Evolutionary conservation across 2,329 filamentous ascomycete genomes (phyloP).

Genomic region (Lachnellula willkommii): DNA sequence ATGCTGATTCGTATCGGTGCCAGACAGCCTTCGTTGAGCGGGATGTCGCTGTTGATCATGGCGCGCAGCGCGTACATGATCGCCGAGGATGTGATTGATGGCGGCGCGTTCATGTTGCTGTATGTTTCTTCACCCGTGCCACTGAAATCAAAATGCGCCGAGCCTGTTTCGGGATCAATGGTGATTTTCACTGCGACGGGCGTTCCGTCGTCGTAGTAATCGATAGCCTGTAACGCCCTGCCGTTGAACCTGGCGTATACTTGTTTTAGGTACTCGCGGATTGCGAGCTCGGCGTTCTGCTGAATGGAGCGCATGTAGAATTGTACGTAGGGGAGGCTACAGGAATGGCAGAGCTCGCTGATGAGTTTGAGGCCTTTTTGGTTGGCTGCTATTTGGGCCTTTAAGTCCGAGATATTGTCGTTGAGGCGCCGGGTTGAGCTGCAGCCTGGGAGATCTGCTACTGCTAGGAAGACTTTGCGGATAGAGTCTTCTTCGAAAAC

Average conservation of each 20-base stretch:
- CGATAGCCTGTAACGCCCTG: conserved; percentile 59
- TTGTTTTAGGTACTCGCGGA: conserved; percentile 64
- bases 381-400: conserved; percentile 80
- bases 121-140: conserved; percentile 73
- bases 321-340: conserved; percentile 47
- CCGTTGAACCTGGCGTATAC: conserved; percentile 58
- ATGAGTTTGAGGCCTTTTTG: conserved; percentile 76
- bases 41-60: conserved; percentile 75
- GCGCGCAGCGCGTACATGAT: conserved; percentile 79
- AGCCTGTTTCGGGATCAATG: conserved; percentile 65
- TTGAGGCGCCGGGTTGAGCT: conserved; percentile 69
- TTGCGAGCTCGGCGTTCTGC: conserved; percentile 67
- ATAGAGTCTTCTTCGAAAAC: conserved; percentile 74
- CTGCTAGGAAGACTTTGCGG: conserved; percentile 13
- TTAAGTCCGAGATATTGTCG: conserved; percentile 79
- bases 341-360: conserved; percentile 61
- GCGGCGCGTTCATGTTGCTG: conserved; percentile 70
- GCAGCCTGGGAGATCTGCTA: conserved; percentile 48
- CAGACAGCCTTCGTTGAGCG: conserved; percentile 77
- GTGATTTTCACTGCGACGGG: conserved; percentile 68
- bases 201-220: conserved; percentile 75
- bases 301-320: conserved; percentile 80
- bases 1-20: conserved; percentile 67
- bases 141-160: conserved; percentile 69
- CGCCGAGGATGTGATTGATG: conserved; percentile 72